These are phyloP conservation scores for Wickerhamomyces sp. DNA, from an alignment of 1,139 yeast species.

Conservation along the genomic window DNA sequence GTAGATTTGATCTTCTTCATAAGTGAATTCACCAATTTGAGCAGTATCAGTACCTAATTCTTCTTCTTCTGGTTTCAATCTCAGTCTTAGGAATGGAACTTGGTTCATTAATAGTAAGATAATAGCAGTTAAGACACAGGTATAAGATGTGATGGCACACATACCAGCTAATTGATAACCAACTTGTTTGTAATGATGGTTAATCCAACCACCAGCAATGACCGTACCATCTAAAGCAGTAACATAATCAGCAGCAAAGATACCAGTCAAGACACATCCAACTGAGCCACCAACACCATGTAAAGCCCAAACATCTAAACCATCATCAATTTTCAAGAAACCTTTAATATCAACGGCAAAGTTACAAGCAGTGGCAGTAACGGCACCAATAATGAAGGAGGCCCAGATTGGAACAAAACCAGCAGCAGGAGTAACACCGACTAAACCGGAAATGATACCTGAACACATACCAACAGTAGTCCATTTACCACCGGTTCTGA, in stretches of 20 bases:
- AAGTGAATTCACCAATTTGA: conserved; percentile 83
- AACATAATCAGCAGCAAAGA: conserved; percentile 91
- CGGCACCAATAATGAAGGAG: conserved; percentile 75
- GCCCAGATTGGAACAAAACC: conserved; percentile 93
- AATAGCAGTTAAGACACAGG: conserved; percentile 70
- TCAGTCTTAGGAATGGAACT: conserved; percentile 76
- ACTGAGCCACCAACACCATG: conserved; percentile 93
- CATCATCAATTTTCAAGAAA: conserved; percentile 78
- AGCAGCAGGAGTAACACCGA: conserved; percentile 96
- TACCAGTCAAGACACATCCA: conserved; percentile 82
- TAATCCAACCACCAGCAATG: conserved; percentile 92
- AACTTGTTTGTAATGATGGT: conserved; percentile 82
- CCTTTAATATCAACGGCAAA: conserved; percentile 78
- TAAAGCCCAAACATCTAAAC: conserved; percentile 89
- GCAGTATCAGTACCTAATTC: conserved; percentile 83
- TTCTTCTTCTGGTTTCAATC: conserved; percentile 89
- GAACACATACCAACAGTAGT: conserved; percentile 91
- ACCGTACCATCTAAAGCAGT: conserved; percentile 66
- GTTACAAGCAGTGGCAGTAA: conserved; percentile 78
- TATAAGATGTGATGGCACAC: conserved; percentile 71
- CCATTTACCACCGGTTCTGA: conserved; percentile 88
- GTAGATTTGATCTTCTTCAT: conserved; percentile 59
- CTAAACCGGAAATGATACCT: conserved; percentile 92
- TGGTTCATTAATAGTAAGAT: conserved; percentile 69
- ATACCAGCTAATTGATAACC: conserved; percentile 93